Percentiles rank a stretch among this genome's conserved stretches.
These are phyloP conservation scores for Polygonum maritimum DNA, from an alignment of 148 eudicot species.

Conservation along the genomic window DNA sequence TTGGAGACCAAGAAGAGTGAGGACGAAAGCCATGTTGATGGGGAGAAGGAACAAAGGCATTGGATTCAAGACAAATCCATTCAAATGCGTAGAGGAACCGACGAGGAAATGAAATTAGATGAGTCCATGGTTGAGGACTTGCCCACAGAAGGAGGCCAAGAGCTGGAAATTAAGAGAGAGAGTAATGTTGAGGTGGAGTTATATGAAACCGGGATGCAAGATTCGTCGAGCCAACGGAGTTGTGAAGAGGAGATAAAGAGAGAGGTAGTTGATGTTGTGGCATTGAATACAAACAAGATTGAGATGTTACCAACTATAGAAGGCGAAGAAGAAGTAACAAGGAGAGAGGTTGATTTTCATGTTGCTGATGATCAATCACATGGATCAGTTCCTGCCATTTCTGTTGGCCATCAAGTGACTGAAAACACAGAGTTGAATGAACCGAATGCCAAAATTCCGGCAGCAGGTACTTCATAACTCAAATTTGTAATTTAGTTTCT, in stretches of 20 bases:
- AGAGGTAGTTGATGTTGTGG: background rate
- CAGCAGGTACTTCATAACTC: background rate
- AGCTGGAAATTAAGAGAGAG: background rate
- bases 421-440: background rate
- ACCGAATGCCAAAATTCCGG: background rate
- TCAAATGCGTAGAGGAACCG: constrained; percentile 9
- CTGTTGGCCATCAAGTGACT: background rate
- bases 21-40: constrained; percentile 13
- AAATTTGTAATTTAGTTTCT: background rate
- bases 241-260: background rate
- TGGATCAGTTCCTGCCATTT: background rate
- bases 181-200: background rate
- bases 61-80: constrained; percentile 9
- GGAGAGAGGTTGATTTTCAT: background rate
- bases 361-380: constrained; percentile 2
- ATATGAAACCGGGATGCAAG: background rate
- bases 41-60: constrained; percentile 15
- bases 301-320: background rate
- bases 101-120: constrained; percentile 23
- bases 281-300: background rate
- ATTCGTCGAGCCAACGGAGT: background rate
- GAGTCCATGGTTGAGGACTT: background rate
- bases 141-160: background rate
- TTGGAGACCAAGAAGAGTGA: constrained; percentile 15
- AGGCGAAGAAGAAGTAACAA: constrained; percentile 4